Conservation (phyloP, 768 basidiomycete genomes). For the Mycena venus region DNA sequence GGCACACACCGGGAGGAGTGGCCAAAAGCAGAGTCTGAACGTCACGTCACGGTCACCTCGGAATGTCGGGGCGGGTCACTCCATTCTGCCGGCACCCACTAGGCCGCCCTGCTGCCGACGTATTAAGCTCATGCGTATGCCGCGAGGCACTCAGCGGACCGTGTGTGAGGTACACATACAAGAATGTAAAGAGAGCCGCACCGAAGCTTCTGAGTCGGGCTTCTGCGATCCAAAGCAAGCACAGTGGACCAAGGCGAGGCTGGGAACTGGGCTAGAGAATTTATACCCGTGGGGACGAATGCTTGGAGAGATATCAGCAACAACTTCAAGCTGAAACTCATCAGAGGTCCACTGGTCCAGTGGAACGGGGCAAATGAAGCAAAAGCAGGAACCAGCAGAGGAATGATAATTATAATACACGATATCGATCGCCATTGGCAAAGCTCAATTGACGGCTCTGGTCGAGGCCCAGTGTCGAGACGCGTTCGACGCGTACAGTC, state of each 20-base stretch:
- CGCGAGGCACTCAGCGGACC: background rate
- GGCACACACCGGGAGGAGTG: constrained; percentile 13
- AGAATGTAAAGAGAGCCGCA: background rate
- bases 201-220: background rate
- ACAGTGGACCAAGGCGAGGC: no score
- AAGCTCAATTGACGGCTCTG: no score
- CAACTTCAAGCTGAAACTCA: no score
- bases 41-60: constrained; percentile 16
- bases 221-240: no score
- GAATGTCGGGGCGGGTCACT: background rate
- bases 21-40: background rate
- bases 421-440: no score
- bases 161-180: background rate
- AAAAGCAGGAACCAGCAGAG: no score
- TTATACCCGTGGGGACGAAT: background rate
- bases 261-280: no score
- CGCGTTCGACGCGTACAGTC: background rate
- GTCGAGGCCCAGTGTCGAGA: no score
- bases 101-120: background rate
- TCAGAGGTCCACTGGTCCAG: no score
- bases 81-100: background rate
- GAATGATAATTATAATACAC: no score
- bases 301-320: no score
- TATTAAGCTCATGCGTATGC: background rate
- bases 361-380: no score